A percentile compares a stretch with the other conserved stretches of the same genome.
These are phyloP conservation scores for Ceratocystis harringtonii DNA, from an alignment of 2,329 filamentous ascomycete species.

Conservation along the genomic window DNA sequence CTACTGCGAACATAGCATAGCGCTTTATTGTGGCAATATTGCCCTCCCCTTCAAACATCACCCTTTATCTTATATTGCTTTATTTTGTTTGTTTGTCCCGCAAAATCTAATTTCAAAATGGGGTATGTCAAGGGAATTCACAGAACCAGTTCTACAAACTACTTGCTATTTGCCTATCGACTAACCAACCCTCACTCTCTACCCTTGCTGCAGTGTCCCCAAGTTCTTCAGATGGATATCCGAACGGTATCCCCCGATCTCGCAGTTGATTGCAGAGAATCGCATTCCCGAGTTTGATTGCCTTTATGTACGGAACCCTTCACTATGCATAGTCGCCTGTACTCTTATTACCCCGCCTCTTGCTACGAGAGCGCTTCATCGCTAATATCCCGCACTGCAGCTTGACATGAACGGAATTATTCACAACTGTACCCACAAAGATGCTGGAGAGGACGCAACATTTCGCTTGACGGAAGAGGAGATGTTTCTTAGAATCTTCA, in stretches of 20 bases:
- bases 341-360: not conserved
- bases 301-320: constrained; percentile 51
- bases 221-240: constrained; percentile 99
- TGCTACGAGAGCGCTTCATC: not conserved
- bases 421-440: constrained; percentile 97
- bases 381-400: constrained; percentile 27
- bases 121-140: not conserved
- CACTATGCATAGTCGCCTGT: constrained; percentile 16
- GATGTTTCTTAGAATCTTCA: constrained; percentile 99
- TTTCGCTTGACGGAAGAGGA: constrained; percentile 93
- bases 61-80: constrained; percentile 1
- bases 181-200: not conserved
- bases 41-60: not conserved
- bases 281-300: constrained; percentile 98
- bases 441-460: constrained; percentile 69
- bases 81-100: constrained; percentile 5
- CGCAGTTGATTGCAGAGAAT: constrained; percentile 95
- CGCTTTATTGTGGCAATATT: constrained; percentile 18
- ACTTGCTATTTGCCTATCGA: not conserved
- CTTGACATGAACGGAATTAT: constrained; percentile 99
- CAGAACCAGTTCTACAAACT: not conserved
- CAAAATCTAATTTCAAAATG: not conserved
- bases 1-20: constrained; percentile 4
- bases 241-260: constrained; percentile 96
- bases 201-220: constrained; percentile 38